Evolutionary conservation across 352 stramenopile genomes (phyloP).

Genomic region (Aphanomyces astaci): DNA sequence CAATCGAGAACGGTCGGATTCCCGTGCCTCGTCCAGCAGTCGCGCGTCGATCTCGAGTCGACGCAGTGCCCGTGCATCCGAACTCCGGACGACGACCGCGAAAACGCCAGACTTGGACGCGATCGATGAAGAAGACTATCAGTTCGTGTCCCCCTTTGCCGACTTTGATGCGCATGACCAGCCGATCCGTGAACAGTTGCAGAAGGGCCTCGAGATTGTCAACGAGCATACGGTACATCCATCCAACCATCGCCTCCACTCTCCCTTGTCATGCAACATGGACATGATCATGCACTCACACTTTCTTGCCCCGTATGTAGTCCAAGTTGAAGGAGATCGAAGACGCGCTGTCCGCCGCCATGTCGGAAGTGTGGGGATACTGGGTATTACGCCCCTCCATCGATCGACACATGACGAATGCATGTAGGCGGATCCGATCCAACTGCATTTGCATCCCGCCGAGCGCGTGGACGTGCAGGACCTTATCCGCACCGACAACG

Average conservation of each 20-base stretch:
- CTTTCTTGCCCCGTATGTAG: too few species aligned
- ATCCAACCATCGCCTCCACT: too few species aligned
- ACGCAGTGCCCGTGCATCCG: constrained; percentile 67
- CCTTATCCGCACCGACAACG: constrained; percentile 84
- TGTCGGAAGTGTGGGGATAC: constrained; percentile 87
- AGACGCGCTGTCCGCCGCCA: constrained; percentile 72
- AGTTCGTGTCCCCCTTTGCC: constrained; percentile 62
- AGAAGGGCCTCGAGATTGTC: constrained; percentile 73
- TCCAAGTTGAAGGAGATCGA: constrained; percentile 83
- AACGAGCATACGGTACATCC: constrained; percentile 75
- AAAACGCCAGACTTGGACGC: constrained; percentile 56
- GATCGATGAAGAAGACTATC: constrained; percentile 71
- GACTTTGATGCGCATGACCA: constrained; percentile 80
- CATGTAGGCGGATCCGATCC: constrained; percentile 66
- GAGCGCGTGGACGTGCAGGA: constrained; percentile 84
- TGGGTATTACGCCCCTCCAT: constrained; percentile 45
- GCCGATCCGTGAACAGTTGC: constrained; percentile 72
- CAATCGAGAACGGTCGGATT: constrained; percentile 51
- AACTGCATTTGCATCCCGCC: constrained; percentile 69
- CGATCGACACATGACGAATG: background rate
- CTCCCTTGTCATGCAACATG: background rate
- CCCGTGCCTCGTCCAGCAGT: constrained; percentile 38
- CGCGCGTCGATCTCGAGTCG: constrained; percentile 28
- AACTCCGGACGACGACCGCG: constrained; percentile 50
- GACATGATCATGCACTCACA: too few species aligned